phyloP scores from a whole-genome alignment of 306 rosid genomes.

The Acacia melanoxylon region DNA sequence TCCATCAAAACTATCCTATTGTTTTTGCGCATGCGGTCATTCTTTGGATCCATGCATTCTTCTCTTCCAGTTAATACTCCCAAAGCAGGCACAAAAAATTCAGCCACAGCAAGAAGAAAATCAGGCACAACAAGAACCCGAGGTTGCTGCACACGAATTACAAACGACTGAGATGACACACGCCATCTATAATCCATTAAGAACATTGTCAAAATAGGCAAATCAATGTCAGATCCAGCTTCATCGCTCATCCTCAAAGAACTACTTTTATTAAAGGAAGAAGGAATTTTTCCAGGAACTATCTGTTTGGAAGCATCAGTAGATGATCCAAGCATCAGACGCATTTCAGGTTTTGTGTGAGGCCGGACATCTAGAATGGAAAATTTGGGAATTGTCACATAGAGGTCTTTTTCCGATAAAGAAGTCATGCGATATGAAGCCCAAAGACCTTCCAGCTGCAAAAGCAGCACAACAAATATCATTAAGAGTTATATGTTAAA shows the following conservation, averaged over 20 bases:
- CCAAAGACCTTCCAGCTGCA: constrained; percentile 97
- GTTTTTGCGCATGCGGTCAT: constrained; percentile 75
- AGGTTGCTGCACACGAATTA: constrained; percentile 92
- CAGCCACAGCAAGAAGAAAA: constrained; percentile 93
- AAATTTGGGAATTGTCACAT: constrained; percentile 86
- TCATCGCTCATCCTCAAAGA: constrained; percentile 47
- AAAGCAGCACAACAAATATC: constrained; percentile 30
- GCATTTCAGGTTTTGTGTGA: constrained; percentile 91
- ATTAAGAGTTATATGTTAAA: not conserved
- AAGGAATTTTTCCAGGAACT: constrained; percentile 61
- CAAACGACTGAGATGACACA: constrained; percentile 72
- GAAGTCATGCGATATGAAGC: constrained; percentile 94
- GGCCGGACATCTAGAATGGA: constrained; percentile 84
- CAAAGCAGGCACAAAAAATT: constrained; percentile 92
- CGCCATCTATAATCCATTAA: constrained; percentile 96
- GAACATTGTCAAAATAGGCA: constrained; percentile 83
- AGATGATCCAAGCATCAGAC: constrained; percentile 96
- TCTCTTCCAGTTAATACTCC: constrained; percentile 92
- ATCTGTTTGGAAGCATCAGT: constrained; percentile 72
- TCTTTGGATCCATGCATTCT: constrained; percentile 81
- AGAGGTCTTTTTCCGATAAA: constrained; percentile 80
- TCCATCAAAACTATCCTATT: constrained; percentile 62
- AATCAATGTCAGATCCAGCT: constrained; percentile 50
- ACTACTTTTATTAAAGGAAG: constrained; percentile 46
- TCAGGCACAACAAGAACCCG: constrained; percentile 97